Percentiles rank a stretch among this genome's conserved stretches.
Evolutionary conservation across 2,329 filamentous ascomycete species (phyloP).

Genomic region (Dichotomopilus funicola): DNA sequence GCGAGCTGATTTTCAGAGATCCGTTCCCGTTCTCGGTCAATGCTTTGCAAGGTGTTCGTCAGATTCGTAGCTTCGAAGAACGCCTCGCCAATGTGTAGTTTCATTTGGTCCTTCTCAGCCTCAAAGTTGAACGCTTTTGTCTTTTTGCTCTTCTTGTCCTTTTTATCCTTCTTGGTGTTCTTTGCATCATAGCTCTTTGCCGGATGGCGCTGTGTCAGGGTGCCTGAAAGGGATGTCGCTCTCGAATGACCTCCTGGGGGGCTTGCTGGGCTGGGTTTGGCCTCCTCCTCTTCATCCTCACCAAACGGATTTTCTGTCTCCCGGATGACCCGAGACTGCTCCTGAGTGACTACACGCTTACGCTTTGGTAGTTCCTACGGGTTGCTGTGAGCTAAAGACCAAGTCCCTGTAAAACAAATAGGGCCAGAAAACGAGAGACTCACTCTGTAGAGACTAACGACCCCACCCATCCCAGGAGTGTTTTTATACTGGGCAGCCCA

Average conservation of each 20-base stretch:
- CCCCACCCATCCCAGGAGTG: conserved; percentile 69
- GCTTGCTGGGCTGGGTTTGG: conserved; percentile 19
- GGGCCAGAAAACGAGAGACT: background rate
- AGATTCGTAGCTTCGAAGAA: conserved; percentile 89
- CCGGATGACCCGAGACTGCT: conserved; percentile 73
- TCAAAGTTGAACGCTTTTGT: conserved; percentile 71
- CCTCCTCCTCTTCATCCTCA: conserved; percentile 51
- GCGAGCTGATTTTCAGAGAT: conserved; percentile 79
- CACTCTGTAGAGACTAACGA: conserved; percentile 70
- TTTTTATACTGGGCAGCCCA: conserved; percentile 81
- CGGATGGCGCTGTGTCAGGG: conserved; percentile 7
- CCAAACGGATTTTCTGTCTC: conserved; percentile 72
- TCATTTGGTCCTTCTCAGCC: conserved; percentile 79
- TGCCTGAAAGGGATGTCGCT: conserved; percentile 20
- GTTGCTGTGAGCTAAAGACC: background rate
- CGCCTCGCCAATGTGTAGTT: conserved; percentile 80
- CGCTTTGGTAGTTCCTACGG: conserved; percentile 53
- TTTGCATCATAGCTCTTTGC: conserved; percentile 17
- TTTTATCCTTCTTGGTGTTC: conserved; percentile 45
- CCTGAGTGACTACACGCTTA: conserved; percentile 68
- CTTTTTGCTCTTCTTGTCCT: conserved; percentile 51
- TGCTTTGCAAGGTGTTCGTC: conserved; percentile 76
- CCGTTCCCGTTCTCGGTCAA: conserved; percentile 82
- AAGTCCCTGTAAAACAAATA: too few relatives aligned
- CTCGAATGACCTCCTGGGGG: conserved; percentile 27